Conservation (phyloP, 1,284 basidiomycete species). For the Ceratobasidium sp. region DNA sequence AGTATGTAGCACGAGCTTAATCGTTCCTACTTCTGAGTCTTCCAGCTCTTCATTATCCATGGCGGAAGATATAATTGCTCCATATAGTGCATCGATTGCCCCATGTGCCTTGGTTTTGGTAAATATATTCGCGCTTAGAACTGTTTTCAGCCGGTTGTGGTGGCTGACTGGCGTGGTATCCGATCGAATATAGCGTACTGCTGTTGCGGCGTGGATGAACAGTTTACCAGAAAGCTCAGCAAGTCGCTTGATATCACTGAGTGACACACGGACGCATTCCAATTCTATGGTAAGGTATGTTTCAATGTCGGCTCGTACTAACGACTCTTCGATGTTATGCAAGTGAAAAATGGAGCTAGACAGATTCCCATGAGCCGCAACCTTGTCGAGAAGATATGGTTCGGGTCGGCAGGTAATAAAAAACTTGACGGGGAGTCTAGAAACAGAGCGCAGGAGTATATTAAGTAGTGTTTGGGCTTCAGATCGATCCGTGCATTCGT, state of each 20-base stretch:
- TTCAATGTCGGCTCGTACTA: no score
- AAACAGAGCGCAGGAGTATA: not conserved
- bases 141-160: not conserved
- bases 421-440: conserved; percentile 3
- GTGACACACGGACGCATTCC: not conserved
- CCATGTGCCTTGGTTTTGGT: not conserved
- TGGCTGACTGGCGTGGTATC: no score
- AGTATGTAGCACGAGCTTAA: not conserved
- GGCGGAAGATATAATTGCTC: not conserved
- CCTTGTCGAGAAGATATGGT: not conserved
- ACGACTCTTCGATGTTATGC: conserved; percentile 43
- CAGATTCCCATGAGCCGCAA: not conserved
- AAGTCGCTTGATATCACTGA: not conserved
- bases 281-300: not conserved
- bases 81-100: conserved; percentile 1
- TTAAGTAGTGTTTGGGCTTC: not conserved
- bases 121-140: not conserved
- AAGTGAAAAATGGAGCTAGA: conserved; percentile 1
- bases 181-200: not conserved
- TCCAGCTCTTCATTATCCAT: not conserved
- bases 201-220: conserved; percentile 19
- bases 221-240: not conserved
- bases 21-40: not conserved
- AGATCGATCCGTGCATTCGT: conserved; percentile 30
- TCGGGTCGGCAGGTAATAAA: conserved; percentile 16